phyloP scores from a whole-genome alignment of 2,329 filamentous ascomycete species.

The Chaetomiaceae sp. region DNA sequence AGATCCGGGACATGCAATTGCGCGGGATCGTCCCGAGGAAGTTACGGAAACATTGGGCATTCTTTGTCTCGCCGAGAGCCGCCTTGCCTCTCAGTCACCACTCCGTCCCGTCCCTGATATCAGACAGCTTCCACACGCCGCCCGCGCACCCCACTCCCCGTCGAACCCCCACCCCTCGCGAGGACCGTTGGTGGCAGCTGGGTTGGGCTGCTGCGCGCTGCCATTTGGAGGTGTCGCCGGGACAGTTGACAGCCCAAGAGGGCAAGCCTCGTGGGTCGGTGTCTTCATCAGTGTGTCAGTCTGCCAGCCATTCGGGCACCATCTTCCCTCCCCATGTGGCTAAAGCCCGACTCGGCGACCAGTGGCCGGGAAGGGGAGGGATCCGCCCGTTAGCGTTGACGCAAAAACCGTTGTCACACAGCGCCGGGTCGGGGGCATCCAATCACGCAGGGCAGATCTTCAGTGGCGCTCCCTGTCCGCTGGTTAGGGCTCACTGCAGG shows the following conservation, averaged over 20 bases:
- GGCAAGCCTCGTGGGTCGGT: slow-evolving; percentile 4
- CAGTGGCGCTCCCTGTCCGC: slow-evolving; percentile 24
- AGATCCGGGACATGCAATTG: not conserved
- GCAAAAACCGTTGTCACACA: slow-evolving; percentile 30
- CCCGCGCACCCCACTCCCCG: too few relatives aligned
- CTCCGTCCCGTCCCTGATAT: too few relatives aligned
- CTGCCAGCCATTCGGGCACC: slow-evolving; percentile 49
- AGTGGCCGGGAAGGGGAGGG: slow-evolving; percentile 22
- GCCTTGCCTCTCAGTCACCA: too few relatives aligned
- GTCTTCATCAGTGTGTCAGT: too few relatives aligned
- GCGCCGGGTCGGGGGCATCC: slow-evolving; percentile 25
- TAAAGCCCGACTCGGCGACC: slow-evolving; percentile 29
- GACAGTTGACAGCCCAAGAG: not conserved
- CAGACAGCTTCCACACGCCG: too few relatives aligned
- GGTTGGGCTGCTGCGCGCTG: not conserved
- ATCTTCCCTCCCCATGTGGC: slow-evolving; percentile 30
- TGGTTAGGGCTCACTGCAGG: slow-evolving; percentile 7
- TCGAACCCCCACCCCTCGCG: not conserved
- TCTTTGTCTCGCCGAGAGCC: too few relatives aligned
- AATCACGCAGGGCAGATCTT: slow-evolving; percentile 23
- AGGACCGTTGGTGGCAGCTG: not conserved
- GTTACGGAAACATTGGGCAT: too few relatives aligned
- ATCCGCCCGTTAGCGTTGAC: slow-evolving; percentile 28
- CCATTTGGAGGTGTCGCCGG: not conserved
- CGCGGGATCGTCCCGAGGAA: not conserved